Evolutionary conservation across 179 eudicot genomes (phyloP), one percentile per base, ranked within the genome.

Genomic region (Beta macrorhiza): DNA sequence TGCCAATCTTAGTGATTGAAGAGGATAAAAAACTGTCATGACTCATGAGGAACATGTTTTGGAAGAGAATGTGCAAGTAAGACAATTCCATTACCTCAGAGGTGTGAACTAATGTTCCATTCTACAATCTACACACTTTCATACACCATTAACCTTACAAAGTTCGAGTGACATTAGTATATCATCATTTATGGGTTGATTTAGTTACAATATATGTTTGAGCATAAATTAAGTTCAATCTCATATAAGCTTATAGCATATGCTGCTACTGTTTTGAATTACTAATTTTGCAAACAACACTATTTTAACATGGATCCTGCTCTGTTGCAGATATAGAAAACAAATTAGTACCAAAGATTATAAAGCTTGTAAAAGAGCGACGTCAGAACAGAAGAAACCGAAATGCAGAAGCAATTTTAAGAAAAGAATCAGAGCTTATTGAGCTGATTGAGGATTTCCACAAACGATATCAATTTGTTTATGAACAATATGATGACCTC

Each of bases 381-480:
- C 85, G 85, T n/a, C 77, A 75, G 16, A 85, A 76, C 74, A 82
- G 80, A 44, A 85, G 53, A 61, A 87, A 85, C 70, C 62, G 74
- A 55, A 87, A 91, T 32, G 78, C 84, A 42, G 97, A 87, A 7
- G 91, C 80, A 62, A 77, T 63, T 52, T 78, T 78, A 74, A 85
- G 82, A 77, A 87, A 80, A 83, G 87, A 85, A 72, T 77, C 92
- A 1, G 89, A 92, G 75, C 88, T 89, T 16, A 80, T 88, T 62
- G 89, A 89, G 65, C 81, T 93, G 68, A 84, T 93, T n/a, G 86
- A 90, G 82, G 91, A 93, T 86, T 89, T 92, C 73, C 92, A 90
- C 83, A 88, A 87, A 77, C 91, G 89, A 55, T 93, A 93, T 78
- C 87, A 92, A 53, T 86, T 85, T 51, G 90, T 95, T 52, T 93